These are phyloP conservation scores for Chaetothyriales sp. DNA, from an alignment of 2,329 filamentous ascomycete genomes.

Conservation along the genomic window DNA sequence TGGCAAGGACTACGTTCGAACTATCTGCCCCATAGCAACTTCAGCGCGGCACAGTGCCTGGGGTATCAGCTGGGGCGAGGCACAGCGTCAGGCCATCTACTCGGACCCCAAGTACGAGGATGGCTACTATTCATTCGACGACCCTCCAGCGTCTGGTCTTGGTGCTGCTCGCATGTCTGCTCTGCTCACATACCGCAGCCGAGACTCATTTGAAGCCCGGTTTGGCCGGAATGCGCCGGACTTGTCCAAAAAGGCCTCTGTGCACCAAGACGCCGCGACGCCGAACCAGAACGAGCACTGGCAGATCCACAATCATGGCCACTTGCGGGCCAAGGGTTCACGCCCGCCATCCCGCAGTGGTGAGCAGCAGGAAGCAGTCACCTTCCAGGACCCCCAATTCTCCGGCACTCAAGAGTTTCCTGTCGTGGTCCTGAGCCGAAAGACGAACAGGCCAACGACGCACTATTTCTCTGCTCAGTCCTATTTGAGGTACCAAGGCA, in stretches of 20 bases:
- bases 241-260: slow-evolving; percentile 65
- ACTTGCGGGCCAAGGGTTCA: slow-evolving; percentile 47
- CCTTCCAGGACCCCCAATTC: slow-evolving; percentile 52
- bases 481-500: slow-evolving; percentile 88
- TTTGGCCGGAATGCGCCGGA: slow-evolving; percentile 91
- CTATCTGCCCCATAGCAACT: slow-evolving; percentile 41
- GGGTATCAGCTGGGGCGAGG: slow-evolving; percentile 46
- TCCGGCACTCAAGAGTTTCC: slow-evolving; percentile 45
- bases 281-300: slow-evolving; percentile 62
- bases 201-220: slow-evolving; percentile 89
- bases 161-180: slow-evolving; percentile 95
- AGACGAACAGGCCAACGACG: slow-evolving; percentile 28
- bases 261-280: slow-evolving; percentile 25
- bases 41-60: slow-evolving; percentile 42
- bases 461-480: slow-evolving; percentile 98
- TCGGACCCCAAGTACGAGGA: slow-evolving; percentile 97
- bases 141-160: slow-evolving; percentile 73
- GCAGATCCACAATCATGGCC: slow-evolving; percentile 70
- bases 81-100: slow-evolving; percentile 59
- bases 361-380: slow-evolving; percentile 12
- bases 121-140: slow-evolving; percentile 78
- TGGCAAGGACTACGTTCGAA: slow-evolving; percentile 47
- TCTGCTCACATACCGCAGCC: slow-evolving; percentile 84
- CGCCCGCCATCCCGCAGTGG: slow-evolving; percentile 22
- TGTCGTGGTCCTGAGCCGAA: slow-evolving; percentile 20